Evolutionary conservation across 768 basidiomycete species (phyloP), one percentile per base, ranked within the genome.

Genomic region (Rhodocollybia butyracea): DNA sequence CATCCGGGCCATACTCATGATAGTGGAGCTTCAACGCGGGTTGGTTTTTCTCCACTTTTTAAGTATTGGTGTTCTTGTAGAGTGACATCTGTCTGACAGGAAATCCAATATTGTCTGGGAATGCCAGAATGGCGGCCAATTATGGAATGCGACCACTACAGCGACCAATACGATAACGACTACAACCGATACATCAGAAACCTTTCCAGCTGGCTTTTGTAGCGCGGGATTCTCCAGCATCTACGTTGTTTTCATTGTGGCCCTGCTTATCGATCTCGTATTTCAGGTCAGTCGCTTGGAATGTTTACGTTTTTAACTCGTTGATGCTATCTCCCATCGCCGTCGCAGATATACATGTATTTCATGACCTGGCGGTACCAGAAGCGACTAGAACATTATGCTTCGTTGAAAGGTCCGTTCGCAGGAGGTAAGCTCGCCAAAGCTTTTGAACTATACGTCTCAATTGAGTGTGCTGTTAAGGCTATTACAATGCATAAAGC

Each of bases 331-430:
- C 32, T 26, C 55, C 24, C n/a, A 21, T 24, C 29, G 24, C 32
- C n/a, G 52, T 59, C 36, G 50, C 61, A 88, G 88, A 64, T 86
- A 48, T 89, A 89, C 76, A 86, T 89, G 85, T 82, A 79, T 68
- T 88, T 89, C 76, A 71, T 88, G 68, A 76, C 75, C 63, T 91
- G 86, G 88, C 77, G 86, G 54, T 89, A 82, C 80, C 78, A 79
- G 63, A 86, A 83, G 68, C 75, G 84, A 61, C 69, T 88, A 68
- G 82, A 85, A 68, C 80, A 85, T 69, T 89, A 89, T 71, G 67
- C 72, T 31, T 71, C 68, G 61, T 78, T 89, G 81, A 83, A 85
- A 63, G 82, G 83, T 51, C 80, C 83, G 32, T 81, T 77, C 69
- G 61, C 75, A 62, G 84, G 82, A 68, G 85, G 86, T 85, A 66